Evolutionary conservation across 768 basidiomycete genomes (phyloP).

Genomic region (Lactarius hengduanensis): DNA sequence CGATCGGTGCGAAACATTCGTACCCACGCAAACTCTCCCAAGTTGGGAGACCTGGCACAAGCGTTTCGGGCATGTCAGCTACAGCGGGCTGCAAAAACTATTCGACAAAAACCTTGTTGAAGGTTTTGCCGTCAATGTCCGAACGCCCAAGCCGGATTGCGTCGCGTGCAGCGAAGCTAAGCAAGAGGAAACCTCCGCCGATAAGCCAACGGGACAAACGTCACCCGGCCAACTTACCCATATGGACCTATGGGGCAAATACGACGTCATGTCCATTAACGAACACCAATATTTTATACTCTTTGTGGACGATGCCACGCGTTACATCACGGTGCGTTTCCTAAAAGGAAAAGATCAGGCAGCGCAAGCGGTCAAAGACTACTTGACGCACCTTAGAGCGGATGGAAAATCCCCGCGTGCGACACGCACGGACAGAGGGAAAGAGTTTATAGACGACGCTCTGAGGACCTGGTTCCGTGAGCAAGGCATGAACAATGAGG

Average conservation of each 20-base stretch:
- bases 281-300: not conserved
- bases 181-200: not conserved
- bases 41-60: too few relatives aligned
- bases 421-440: not conserved
- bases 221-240: too few relatives aligned
- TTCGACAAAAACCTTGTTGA: too few relatives aligned
- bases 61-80: too few relatives aligned
- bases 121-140: not conserved
- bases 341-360: not conserved
- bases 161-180: not conserved
- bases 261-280: not conserved
- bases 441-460: not conserved
- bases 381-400: not conserved
- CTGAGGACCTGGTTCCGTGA: not conserved
- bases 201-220: too few relatives aligned
- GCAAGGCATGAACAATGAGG: not conserved
- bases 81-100: too few relatives aligned
- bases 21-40: too few relatives aligned
- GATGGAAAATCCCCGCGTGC: not conserved
- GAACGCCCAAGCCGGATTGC: not conserved
- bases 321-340: not conserved
- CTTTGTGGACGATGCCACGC: not conserved
- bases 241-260: not conserved
- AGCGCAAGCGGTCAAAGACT: not conserved
- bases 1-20: too few relatives aligned